Conservation (phyloP, 768 basidiomycete genomes). For the Clavulina sp. region DNA sequence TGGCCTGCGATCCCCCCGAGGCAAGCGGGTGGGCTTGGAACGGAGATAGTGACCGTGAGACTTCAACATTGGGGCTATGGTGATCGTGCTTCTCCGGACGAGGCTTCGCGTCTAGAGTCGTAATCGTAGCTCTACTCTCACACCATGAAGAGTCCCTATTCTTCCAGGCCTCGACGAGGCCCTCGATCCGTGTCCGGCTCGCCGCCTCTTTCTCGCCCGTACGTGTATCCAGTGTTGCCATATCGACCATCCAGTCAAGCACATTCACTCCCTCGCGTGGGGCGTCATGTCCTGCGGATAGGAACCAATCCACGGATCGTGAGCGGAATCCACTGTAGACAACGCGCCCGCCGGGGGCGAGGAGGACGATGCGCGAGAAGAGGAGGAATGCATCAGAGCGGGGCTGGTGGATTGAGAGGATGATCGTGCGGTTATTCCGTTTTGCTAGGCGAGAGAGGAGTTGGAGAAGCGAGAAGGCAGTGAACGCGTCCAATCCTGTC, state of each 20-base stretch:
- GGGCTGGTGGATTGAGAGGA: constrained; percentile 55
- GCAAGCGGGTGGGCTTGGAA: too few species aligned
- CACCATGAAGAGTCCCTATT: constrained; percentile 4
- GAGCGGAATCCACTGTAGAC: constrained; percentile 16
- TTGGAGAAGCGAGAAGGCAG: constrained; percentile 21
- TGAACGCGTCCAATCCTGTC: constrained; percentile 15
- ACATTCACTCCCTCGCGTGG: constrained; percentile 25
- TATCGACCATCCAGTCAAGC: constrained; percentile 28
- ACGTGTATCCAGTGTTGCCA: constrained; percentile 25
- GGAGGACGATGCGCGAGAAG: constrained; percentile 41
- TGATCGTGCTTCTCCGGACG: too few species aligned
- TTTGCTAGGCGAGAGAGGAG: constrained; percentile 24
- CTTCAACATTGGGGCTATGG: too few species aligned
- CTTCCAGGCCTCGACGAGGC: constrained; percentile 23
- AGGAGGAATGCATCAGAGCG: constrained; percentile 39
- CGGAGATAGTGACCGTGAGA: too few species aligned
- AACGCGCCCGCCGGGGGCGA: constrained; percentile 31
- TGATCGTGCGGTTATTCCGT: constrained; percentile 32
- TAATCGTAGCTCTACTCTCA: too few species aligned
- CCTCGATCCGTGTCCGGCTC: constrained; percentile 19
- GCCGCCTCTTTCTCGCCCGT: constrained; percentile 22
- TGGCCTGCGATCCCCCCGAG: too few species aligned
- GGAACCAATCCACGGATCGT: constrained; percentile 22
- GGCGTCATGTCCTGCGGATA: constrained; percentile 17
- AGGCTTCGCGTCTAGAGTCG: too few species aligned